phyloP scores from a whole-genome alignment of 768 basidiomycete species.

The Lactarius sp. region DNA sequence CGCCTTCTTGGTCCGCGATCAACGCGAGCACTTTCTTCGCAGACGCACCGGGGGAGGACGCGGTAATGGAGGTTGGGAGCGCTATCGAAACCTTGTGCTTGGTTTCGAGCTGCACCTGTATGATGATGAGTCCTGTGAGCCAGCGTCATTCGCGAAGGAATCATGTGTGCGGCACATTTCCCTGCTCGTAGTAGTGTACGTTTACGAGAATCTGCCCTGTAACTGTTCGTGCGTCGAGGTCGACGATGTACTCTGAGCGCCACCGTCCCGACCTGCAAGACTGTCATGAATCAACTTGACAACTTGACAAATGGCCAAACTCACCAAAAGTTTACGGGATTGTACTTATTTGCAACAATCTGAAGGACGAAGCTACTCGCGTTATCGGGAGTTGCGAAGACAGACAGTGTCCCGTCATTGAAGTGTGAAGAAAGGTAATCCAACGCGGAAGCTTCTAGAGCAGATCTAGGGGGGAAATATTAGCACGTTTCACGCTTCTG shows the following conservation, averaged over 20 bases:
- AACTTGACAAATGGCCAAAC: conserved; percentile 20
- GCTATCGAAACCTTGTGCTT: conserved; percentile 61
- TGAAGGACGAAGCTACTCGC: conserved; percentile 59
- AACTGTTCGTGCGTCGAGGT: conserved; percentile 58
- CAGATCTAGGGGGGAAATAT: conserved; percentile 42
- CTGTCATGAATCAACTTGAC: background rate
- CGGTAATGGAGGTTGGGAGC: conserved; percentile 53
- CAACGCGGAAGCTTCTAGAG: conserved; percentile 62
- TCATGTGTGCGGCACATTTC: conserved; percentile 56
- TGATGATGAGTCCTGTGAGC: background rate
- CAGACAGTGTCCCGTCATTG: conserved; percentile 67
- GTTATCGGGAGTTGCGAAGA: conserved; percentile 52
- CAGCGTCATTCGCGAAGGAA: background rate
- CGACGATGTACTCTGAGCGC: conserved; percentile 81
- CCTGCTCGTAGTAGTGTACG: conserved; percentile 97
- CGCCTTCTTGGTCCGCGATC: conserved; percentile 73
- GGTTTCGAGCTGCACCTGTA: conserved; percentile 85
- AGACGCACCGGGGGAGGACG: conserved; percentile 46
- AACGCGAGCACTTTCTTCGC: conserved; percentile 75
- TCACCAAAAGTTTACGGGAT: conserved; percentile 88
- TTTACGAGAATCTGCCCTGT: conserved; percentile 74
- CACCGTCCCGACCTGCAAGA: conserved; percentile 83
- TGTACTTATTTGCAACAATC: conserved; percentile 95
- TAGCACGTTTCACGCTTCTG: background rate
- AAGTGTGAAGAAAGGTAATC: conserved; percentile 80